Conservation (phyloP, 2,329 filamentous ascomycete species). For the Penicillium sp. region DNA sequence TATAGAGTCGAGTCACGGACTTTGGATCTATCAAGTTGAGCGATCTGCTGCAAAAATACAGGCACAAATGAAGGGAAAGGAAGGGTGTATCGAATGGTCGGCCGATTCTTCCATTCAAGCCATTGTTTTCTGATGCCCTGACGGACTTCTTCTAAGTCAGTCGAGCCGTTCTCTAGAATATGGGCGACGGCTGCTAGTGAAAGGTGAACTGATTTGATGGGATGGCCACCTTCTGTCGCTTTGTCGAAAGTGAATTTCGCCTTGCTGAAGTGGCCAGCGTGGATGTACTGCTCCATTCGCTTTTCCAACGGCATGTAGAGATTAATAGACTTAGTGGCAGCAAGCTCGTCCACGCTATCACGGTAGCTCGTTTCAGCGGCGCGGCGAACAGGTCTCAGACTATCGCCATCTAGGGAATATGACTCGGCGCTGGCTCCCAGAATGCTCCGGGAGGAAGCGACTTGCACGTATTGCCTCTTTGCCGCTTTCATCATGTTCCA, state of each 20-base stretch:
- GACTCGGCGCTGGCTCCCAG: constrained; percentile 28
- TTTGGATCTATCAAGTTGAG: constrained; percentile 20
- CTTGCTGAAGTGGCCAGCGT: constrained; percentile 31
- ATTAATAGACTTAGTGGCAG: constrained; percentile 28
- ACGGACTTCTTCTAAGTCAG: constrained; percentile 27
- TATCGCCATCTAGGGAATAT: constrained; percentile 11
- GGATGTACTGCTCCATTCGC: constrained; percentile 39
- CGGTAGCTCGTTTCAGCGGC: constrained; percentile 22
- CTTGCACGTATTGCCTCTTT: constrained; percentile 31
- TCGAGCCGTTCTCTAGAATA: constrained; percentile 30
- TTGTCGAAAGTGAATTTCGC: constrained; percentile 30
- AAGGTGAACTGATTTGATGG: constrained; percentile 35
- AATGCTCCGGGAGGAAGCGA: constrained; percentile 34
- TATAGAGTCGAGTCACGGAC: constrained; percentile 25
- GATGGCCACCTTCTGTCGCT: constrained; percentile 28
- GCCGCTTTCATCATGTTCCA: constrained; percentile 44
- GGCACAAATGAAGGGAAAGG: constrained; percentile 28
- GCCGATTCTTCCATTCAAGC: constrained; percentile 10
- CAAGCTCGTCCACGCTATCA: constrained; percentile 29
- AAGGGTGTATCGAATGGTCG: constrained; percentile 16
- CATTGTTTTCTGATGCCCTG: constrained; percentile 33
- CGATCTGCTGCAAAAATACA: constrained; percentile 37
- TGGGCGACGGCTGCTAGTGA: constrained; percentile 38
- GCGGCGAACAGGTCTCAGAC: constrained; percentile 15
- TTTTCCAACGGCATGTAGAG: constrained; percentile 35